A percentile compares a stretch with the other conserved stretches of the same genome.
phyloP scores from a whole-genome alignment of 306 rosid genomes.

The Prunus armeniaca region DNA sequence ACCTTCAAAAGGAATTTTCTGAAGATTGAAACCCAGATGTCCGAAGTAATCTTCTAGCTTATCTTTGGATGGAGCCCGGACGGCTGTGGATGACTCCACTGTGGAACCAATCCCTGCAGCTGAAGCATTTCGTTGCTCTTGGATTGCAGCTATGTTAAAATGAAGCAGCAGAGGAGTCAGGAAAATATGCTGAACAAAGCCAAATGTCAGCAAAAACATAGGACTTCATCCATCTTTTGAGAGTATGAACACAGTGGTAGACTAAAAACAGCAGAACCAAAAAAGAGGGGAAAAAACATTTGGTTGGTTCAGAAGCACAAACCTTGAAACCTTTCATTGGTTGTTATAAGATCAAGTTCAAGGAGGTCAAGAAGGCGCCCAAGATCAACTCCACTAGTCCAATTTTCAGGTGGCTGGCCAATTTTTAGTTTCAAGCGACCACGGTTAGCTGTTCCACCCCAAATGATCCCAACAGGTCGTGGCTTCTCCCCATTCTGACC shows the following conservation, averaged over 20 bases:
- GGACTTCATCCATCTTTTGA: neutral
- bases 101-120: constrained; percentile 72
- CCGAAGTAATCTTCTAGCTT: constrained; percentile 55
- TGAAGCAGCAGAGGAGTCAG: constrained; percentile 18
- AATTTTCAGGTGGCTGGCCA: constrained; percentile 91
- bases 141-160: constrained; percentile 52
- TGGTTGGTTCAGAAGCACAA: constrained; percentile 43
- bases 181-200: constrained; percentile 3
- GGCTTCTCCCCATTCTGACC: constrained; percentile 78
- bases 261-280: neutral
- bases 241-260: neutral
- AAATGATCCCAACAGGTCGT: constrained; percentile 89
- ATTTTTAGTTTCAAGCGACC: constrained; percentile 85
- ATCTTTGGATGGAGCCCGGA: constrained; percentile 42
- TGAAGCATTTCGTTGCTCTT: constrained; percentile 57
- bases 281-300: constrained; percentile 1
- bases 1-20: constrained; percentile 45
- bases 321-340: constrained; percentile 80
- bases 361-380: constrained; percentile 96
- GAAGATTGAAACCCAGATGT: constrained; percentile 50
- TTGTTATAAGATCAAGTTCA: constrained; percentile 87
- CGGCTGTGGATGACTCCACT: constrained; percentile 74
- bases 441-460: constrained; percentile 99
- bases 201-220: neutral
- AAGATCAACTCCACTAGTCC: constrained; percentile 99